Percentiles rank a stretch among this genome's conserved stretches.
phyloP scores from a whole-genome alignment of 768 basidiomycete species.

The Mrakia frigida region DNA sequence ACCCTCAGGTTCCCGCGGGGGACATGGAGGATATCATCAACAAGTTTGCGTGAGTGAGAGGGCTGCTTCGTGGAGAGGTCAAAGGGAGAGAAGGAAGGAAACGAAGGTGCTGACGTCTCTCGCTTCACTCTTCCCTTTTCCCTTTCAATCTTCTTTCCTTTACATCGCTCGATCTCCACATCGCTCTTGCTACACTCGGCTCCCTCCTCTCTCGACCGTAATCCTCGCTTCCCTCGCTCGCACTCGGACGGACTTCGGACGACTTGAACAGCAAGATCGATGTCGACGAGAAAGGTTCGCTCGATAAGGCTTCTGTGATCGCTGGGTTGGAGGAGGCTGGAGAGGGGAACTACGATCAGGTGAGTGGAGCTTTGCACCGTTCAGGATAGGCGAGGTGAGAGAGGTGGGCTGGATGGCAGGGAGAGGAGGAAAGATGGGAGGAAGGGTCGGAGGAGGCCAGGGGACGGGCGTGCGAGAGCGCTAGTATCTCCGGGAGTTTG shows the following conservation, averaged over 20 bases:
- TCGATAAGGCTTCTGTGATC: constrained; percentile 66
- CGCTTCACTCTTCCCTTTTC: constrained; percentile 27
- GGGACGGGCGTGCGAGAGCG: neutral
- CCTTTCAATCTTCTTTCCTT: neutral
- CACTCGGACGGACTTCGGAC: neutral
- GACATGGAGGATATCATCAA: constrained; percentile 93
- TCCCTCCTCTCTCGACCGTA: neutral
- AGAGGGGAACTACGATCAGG: constrained; percentile 71
- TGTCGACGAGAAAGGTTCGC: constrained; percentile 43
- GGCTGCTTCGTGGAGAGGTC: constrained; percentile 13
- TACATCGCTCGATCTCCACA: neutral
- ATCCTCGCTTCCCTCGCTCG: neutral
- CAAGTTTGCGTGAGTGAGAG: constrained; percentile 94
- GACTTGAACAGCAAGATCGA: constrained; percentile 41
- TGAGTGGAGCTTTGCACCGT: constrained; percentile 24
- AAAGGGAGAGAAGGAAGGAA: constrained; percentile 1
- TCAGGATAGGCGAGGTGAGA: neutral
- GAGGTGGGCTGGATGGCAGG: neutral
- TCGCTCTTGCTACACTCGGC: too few species aligned
- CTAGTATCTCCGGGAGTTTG: neutral
- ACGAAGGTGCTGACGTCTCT: neutral
- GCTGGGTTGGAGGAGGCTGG: constrained; percentile 72
- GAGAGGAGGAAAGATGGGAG: too few species aligned
- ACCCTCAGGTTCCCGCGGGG: constrained; percentile 82
- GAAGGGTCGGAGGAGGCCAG: neutral